Evolutionary conservation across 768 basidiomycete genomes (phyloP).

Genomic region (Cystofilobasidium bisporidii): DNA sequence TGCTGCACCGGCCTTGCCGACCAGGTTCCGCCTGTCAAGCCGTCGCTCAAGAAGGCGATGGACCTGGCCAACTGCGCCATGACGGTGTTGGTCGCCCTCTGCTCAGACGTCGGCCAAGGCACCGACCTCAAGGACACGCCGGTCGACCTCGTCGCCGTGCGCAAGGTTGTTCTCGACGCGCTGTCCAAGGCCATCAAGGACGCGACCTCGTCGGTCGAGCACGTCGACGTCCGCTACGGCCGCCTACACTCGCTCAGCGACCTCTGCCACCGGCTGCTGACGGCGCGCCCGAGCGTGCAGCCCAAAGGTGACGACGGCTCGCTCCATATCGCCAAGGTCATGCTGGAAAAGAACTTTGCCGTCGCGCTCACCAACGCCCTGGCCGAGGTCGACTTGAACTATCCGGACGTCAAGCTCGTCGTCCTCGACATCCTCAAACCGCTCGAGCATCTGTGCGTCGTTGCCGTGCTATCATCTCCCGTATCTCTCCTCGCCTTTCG

Average conservation of each 20-base stretch:
- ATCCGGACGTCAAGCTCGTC: constrained; percentile 75
- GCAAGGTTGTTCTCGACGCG: constrained; percentile 83
- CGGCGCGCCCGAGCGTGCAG: constrained; percentile 49
- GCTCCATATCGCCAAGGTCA: constrained; percentile 88
- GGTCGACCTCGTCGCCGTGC: constrained; percentile 71
- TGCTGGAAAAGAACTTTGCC: constrained; percentile 97
- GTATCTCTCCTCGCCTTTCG: not conserved
- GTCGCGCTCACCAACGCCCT: constrained; percentile 75
- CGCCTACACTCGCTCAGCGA: constrained; percentile 77
- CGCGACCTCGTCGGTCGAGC: constrained; percentile 48
- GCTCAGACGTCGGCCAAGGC: constrained; percentile 64
- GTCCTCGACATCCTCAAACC: constrained; percentile 83
- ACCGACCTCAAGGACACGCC: constrained; percentile 62
- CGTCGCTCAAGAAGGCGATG: constrained; percentile 33
- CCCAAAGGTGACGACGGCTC: constrained; percentile 58
- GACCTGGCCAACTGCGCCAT: constrained; percentile 42
- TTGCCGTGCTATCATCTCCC: constrained; percentile 17
- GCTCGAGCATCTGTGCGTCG: constrained; percentile 71
- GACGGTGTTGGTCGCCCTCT: constrained; percentile 85
- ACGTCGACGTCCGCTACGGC: constrained; percentile 66
- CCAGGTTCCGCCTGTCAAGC: constrained; percentile 18
- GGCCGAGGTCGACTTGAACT: constrained; percentile 89
- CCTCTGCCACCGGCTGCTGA: constrained; percentile 75
- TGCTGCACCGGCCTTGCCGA: constrained; percentile 28
- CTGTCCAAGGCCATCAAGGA: constrained; percentile 83